Base-by-base conservation (phyloP, 169 alveolate species). In the Plasmodium malariae region DNA sequence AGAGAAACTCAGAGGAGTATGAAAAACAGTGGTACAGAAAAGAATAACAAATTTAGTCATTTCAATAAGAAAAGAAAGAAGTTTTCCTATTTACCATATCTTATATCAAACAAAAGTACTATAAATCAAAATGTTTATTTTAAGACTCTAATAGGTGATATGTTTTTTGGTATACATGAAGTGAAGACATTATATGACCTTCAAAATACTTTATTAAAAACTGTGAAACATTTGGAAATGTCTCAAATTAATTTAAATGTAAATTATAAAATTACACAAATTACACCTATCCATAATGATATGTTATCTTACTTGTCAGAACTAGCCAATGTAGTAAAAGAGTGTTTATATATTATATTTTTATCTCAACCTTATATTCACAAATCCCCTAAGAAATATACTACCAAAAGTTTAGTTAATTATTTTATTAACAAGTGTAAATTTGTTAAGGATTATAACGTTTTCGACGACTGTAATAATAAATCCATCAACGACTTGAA, bases 361-460 rank as follows among this genome's bases (percentile, higher is more conserved):
- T 69, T 78, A 12, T 78, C 89, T 11, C 89, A 78, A 55, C 89
- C 89, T 5, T 78, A 78, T 54, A 48, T 78, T 62, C 89, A 78
- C 19, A 78, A 78, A 24, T 78, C 89, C 4, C 60, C 89, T 3
- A 63, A 78, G 11, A 78, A 78, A 55, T 78, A 78, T 26, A 14
- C 67, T 14, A 78, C 89, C 0, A 78, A 62, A 17, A 65, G 74
- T 40, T 45, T 78, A 68, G 80, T 78, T 45, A 62, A 78, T 26
- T 78, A 78, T 54, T 78, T 78, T 11, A 62, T 78, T 45, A 78
- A 78, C 24, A 78, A 78, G 40, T 62, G 89, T 55, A 78, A 32
- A 37, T 65, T 78, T 45, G 74, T 62, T 4, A 78, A 68, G 14
- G 89, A 78, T 55, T 62, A 65, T 55, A 63, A 78, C 67, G 30